Percentiles rank a stretch among this genome's conserved stretches.
Conservation (phyloP, 306 rosid species). For the Begonia loranthoides region DNA sequence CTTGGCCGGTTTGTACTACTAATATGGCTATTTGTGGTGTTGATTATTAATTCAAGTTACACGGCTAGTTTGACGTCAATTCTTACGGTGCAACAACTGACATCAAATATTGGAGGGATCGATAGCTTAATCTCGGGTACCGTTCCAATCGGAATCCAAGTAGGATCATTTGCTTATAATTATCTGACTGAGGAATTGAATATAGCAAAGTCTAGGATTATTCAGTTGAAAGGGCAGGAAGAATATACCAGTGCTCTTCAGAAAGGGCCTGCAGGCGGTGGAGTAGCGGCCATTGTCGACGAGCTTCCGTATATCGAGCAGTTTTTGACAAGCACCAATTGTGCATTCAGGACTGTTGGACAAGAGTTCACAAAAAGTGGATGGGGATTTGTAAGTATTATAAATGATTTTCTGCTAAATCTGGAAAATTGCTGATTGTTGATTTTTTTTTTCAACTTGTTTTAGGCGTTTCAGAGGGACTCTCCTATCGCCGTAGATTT, state of each 20-base stretch:
- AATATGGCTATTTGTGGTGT: constrained; percentile 82
- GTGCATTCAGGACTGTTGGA: constrained; percentile 59
- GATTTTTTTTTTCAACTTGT: constrained; percentile 5
- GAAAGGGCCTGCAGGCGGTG: constrained; percentile 50
- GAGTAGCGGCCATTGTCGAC: constrained; percentile 75
- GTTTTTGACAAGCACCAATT: constrained; percentile 37
- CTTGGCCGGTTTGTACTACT: constrained; percentile 71
- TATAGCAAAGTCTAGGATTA: constrained; percentile 50
- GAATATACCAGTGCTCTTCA: constrained; percentile 37
- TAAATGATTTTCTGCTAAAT: neutral
- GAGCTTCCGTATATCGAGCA: constrained; percentile 76
- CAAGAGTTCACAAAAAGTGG: constrained; percentile 82
- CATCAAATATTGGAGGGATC: constrained; percentile 64
- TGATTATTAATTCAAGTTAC: constrained; percentile 85
- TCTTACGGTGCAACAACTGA: constrained; percentile 64
- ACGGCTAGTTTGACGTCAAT: constrained; percentile 91
- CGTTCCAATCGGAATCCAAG: constrained; percentile 67
- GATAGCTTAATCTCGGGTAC: constrained; percentile 52
- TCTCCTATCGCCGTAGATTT: constrained; percentile 80
- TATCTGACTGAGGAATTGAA: constrained; percentile 55
- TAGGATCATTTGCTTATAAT: constrained; percentile 51
- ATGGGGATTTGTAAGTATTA: constrained; percentile 80
- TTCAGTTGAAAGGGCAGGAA: constrained; percentile 34
- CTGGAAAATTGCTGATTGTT: neutral
- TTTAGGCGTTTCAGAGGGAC: constrained; percentile 82